Conservation (phyloP, 805 yeast species). For the Debaryomyces tyrocola region DNA sequence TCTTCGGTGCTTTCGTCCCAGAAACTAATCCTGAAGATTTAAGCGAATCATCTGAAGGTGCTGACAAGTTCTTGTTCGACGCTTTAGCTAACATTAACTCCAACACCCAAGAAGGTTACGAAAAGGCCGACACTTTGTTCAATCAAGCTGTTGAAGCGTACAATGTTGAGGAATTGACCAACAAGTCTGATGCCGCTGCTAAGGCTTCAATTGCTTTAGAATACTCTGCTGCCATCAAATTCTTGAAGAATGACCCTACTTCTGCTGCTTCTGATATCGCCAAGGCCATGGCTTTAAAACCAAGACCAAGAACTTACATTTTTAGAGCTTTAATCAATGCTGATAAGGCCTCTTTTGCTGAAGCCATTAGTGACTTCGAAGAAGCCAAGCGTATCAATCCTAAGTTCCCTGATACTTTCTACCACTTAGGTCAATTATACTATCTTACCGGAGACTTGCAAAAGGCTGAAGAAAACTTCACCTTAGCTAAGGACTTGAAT, state of each 20-base stretch:
- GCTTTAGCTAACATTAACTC: conserved; percentile 58
- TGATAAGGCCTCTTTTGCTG: conserved; percentile 66
- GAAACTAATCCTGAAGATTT: conserved; percentile 52
- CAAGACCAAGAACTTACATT: conserved; percentile 81
- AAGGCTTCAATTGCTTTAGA: conserved; percentile 72
- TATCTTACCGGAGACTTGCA: conserved; percentile 75
- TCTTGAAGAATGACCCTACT: conserved; percentile 72
- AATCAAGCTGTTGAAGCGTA: conserved; percentile 58
- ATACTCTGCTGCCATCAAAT: conserved; percentile 78
- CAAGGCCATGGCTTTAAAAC: conserved; percentile 61
- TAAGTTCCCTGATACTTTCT: conserved; percentile 76
- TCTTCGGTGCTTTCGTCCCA: conserved; percentile 80
- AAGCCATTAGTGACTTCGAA: conserved; percentile 65
- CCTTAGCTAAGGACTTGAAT: conserved; percentile 72
- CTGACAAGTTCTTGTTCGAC: conserved; percentile 62
- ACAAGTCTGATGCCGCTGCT: conserved; percentile 38
- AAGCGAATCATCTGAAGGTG: conserved; percentile 54
- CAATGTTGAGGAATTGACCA: conserved; percentile 29
- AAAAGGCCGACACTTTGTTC: conserved; percentile 57
- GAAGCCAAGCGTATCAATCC: conserved; percentile 70
- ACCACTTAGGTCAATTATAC: conserved; percentile 91
- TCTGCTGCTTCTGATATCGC: conserved; percentile 65
- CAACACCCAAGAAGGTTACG: conserved; percentile 59
- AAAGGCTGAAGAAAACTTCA: conserved; percentile 73
- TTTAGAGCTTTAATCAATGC: conserved; percentile 81